A percentile compares a stretch with the other conserved stretches of the same genome.
These are phyloP conservation scores for Camellia sinensis DNA, from an alignment of 148 eudicot species.

Conservation along the genomic window DNA sequence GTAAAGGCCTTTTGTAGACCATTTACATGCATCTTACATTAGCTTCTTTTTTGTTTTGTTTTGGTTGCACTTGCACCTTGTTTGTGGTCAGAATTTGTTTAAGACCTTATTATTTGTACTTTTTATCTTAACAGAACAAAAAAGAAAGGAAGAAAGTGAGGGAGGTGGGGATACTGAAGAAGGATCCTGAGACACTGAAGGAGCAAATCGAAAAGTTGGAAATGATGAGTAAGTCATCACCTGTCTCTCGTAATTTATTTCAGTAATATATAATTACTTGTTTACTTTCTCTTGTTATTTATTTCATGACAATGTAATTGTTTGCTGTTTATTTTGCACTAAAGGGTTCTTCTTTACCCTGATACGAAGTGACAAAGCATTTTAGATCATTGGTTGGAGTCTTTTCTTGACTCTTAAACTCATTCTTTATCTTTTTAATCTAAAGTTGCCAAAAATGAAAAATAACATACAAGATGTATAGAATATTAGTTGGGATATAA, in stretches of 20 bases:
- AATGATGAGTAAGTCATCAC: conserved; percentile 73
- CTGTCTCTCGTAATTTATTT: not conserved
- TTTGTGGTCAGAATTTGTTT: not conserved
- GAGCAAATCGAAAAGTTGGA: conserved; percentile 92
- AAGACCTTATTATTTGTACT: conserved; percentile 1
- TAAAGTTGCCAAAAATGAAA: not conserved
- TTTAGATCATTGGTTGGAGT: not conserved
- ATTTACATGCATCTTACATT: not conserved
- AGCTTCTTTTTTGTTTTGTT: not conserved
- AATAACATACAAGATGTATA: not conserved
- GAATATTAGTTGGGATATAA: not conserved
- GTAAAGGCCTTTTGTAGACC: not conserved
- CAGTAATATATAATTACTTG: not conserved
- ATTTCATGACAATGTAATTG: not conserved
- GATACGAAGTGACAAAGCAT: not conserved
- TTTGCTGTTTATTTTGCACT: not conserved
- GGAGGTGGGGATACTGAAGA: conserved; percentile 96
- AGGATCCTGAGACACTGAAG: conserved; percentile 87
- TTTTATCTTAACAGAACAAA: conserved; percentile 65
- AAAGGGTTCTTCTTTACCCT: too few species aligned
- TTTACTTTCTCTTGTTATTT: not conserved
- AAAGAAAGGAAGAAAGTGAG: conserved; percentile 96
- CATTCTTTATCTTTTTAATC: not conserved
- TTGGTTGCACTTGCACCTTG: not conserved
- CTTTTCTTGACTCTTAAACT: not conserved